Base-by-base conservation (phyloP, 257 asterid genomes). In the Dorcoceras hygrometricum region DNA sequence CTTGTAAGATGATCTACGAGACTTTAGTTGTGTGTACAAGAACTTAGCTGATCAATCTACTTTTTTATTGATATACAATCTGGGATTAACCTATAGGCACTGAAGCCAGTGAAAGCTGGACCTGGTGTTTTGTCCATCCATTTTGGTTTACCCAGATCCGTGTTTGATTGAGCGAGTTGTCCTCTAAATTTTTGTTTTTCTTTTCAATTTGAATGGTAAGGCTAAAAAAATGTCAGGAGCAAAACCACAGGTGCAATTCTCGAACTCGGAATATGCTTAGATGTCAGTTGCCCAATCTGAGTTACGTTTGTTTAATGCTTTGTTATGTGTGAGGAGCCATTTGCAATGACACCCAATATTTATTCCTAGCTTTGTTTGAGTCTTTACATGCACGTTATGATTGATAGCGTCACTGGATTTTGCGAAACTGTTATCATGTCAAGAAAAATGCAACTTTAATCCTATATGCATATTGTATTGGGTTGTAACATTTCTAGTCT, bases 161-260 rank as follows among this genome's bases (percentile, higher is more conserved):
- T 66, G 66, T 10, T 66, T 67, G 65, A 25, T 50, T 43, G 16
- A 22, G 43, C 19, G 3, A 23, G 58, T 29, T 63, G 28, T 63
- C 26, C 66, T 62, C 34, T 62, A 39, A 29, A 32, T 12, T 58
- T 48, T 7, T 11, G 58, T 27, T 23, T 57, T 8, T 4, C 54
- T 12, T 63, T 61, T 20, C 18, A 73, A 60, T 71, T 69, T 34
- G 46, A 57, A 57, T 36, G 70, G 71, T 56, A 62, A 56, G 69
- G 55, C 46, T 62, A 24, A 20, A 65, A 53, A 46, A 23, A 32
- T 61, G 48, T 54, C 43, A 55, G 26, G 61, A 63, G 65, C 48
- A n/a, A 48, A 65, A 22, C 10, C 10, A 2, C 23, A 64, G 71
- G 68, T 10, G 54, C 58, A 28, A 25, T 24, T 24, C 27, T 46